Conservation (phyloP, 2,329 filamentous ascomycete species). For the Ophiocordyceps robertsii region DNA sequence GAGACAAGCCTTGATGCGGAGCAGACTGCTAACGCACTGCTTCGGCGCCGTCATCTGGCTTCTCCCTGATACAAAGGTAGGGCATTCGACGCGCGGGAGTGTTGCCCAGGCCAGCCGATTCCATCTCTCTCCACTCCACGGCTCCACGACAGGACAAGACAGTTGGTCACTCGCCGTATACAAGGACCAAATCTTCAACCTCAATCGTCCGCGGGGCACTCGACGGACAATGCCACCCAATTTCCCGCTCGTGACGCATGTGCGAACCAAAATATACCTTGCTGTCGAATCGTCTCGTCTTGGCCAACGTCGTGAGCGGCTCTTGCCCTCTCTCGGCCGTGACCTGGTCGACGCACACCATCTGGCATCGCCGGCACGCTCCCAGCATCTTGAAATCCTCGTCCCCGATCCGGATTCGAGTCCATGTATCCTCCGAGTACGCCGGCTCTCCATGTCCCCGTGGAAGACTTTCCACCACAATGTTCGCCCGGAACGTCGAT, state of each 20-base stretch:
- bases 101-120: no score
- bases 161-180: conserved; percentile 3
- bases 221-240: conserved; percentile 4
- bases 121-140: no score
- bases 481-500: conserved; percentile 77
- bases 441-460: conserved; percentile 29
- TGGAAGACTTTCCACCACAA: conserved; percentile 48
- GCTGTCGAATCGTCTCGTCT: conserved; percentile 70
- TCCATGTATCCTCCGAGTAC: conserved; percentile 76
- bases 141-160: no score
- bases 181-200: conserved; percentile 31
- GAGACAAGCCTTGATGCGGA: no score
- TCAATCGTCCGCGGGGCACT: conserved; percentile 25
- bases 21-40: no score
- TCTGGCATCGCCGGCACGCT: conserved; percentile 79
- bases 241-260: conserved; percentile 35
- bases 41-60: no score
- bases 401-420: conserved; percentile 48
- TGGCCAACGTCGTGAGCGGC: conserved; percentile 77
- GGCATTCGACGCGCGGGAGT: no score
- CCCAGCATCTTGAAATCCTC: conserved; percentile 61
- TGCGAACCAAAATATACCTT: conserved; percentile 88
- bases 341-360: conserved; percentile 87
- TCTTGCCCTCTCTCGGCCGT: conserved; percentile 69
- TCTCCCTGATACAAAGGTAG: no score